phyloP scores from a whole-genome alignment of 2,329 filamentous ascomycete species.

The Xylaria digitata region DNA sequence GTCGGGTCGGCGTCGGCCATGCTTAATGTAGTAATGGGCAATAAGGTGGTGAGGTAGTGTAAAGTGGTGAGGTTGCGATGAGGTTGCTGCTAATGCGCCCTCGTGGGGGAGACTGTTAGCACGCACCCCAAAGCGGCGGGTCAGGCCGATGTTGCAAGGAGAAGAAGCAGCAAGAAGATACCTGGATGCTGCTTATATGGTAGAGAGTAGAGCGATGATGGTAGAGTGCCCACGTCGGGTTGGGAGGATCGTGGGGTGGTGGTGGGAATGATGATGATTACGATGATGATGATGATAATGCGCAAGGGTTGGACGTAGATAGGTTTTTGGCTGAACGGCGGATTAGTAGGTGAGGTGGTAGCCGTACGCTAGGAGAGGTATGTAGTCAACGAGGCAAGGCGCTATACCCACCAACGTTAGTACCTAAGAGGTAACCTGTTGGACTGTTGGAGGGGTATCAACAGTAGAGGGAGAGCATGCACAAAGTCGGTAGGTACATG shows the following conservation, averaged over 20 bases:
- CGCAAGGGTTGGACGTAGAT: conserved; percentile 41
- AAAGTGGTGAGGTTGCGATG: conserved; percentile 35
- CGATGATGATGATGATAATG: conserved; percentile 38
- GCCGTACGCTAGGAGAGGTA: conserved; percentile 23
- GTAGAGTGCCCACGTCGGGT: conserved; percentile 23
- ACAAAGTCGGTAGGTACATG: background rate
- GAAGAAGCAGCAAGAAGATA: conserved; percentile 33
- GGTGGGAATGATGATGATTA: conserved; percentile 38
- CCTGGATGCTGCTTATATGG: conserved; percentile 28
- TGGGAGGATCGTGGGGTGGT: conserved; percentile 32
- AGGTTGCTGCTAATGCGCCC: conserved; percentile 38
- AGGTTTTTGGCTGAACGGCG: conserved; percentile 37
- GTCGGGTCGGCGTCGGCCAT: conserved; percentile 42
- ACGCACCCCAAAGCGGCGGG: conserved; percentile 35
- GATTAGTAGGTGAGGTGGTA: conserved; percentile 36
- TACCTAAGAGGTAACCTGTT: conserved; percentile 16
- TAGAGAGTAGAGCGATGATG: conserved; percentile 29
- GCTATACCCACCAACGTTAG: conserved; percentile 27
- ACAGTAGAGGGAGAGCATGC: no score
- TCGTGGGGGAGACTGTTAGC: conserved; percentile 38
- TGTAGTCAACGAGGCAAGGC: conserved; percentile 25
- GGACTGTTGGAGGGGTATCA: conserved; percentile 24
- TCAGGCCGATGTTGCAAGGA: conserved; percentile 27
- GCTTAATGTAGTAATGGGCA: conserved; percentile 29
- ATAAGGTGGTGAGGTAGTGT: conserved; percentile 22